These are phyloP conservation scores for Rutidosis leptorrhynchoides DNA, from an alignment of 129 eudicot species.

Conservation along the genomic window DNA sequence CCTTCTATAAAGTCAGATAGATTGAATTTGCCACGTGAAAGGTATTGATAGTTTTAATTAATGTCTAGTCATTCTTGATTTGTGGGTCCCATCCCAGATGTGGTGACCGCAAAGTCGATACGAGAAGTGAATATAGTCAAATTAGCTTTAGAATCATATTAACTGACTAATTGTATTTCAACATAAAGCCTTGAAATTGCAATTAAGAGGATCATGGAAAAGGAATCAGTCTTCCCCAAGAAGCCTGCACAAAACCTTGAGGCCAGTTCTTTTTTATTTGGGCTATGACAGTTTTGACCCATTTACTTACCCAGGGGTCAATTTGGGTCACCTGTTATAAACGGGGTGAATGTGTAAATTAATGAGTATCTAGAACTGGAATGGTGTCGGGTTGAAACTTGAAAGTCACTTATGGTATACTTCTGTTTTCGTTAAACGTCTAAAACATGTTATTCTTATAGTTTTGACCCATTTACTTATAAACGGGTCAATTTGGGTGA, in stretches of 20 bases:
- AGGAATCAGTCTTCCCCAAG: slow-evolving; percentile 71
- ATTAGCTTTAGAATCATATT: neutral
- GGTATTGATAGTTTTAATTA: slow-evolving; percentile 45
- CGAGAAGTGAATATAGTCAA: neutral
- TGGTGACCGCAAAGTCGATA: slow-evolving; percentile 6
- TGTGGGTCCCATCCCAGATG: neutral
- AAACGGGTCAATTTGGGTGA: too few species aligned
- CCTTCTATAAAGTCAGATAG: slow-evolving; percentile 71
- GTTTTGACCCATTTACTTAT: too few species aligned
- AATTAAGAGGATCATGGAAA: slow-evolving; percentile 70
- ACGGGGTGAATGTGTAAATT: neutral
- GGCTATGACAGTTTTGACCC: neutral
- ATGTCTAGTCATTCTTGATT: neutral
- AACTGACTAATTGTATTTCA: slow-evolving; percentile 21
- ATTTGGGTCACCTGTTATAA: neutral
- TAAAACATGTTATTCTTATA: too few species aligned
- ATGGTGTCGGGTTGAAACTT: too few species aligned
- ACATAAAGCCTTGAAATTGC: slow-evolving; percentile 77
- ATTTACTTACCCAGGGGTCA: slow-evolving; percentile 7
- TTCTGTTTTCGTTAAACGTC: too few species aligned
- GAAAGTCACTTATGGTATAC: too few species aligned
- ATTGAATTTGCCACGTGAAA: slow-evolving; percentile 67
- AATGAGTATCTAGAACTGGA: neutral
- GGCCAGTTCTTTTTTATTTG: slow-evolving; percentile 39
- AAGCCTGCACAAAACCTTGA: slow-evolving; percentile 82